Percentiles rank a stretch among this genome's conserved stretches.
phyloP scores from a whole-genome alignment of 208 protist genomes.

The Acanthamoeba divionensis region DNA sequence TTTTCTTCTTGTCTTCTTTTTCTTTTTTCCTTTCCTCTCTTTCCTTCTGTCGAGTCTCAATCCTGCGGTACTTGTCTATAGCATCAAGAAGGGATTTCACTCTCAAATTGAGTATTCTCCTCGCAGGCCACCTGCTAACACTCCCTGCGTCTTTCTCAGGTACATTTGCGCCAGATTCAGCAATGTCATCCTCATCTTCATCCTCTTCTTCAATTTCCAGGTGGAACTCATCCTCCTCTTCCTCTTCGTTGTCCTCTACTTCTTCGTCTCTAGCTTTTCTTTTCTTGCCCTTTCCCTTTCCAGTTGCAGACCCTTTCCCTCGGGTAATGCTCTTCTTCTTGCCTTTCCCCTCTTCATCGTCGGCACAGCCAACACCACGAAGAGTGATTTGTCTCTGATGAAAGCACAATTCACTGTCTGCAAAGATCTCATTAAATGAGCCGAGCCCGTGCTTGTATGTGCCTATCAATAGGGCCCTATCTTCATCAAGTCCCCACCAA shows the following conservation, averaged over 20 bases:
- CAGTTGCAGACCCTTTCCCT: not conserved
- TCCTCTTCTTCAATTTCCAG: not conserved
- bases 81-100: not conserved
- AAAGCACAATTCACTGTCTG: slow-evolving; percentile 42
- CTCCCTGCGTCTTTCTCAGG: too few species aligned
- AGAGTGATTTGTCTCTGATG: not conserved
- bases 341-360: not conserved
- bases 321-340: not conserved
- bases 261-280: not conserved
- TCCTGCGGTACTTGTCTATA: not conserved
- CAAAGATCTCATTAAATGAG: slow-evolving; percentile 43
- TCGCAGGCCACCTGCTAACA: not conserved
- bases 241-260: not conserved
- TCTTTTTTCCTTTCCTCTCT: not conserved
- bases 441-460: slow-evolving; percentile 65
- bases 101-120: not conserved
- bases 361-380: not conserved
- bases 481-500: slow-evolving; percentile 1
- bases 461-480: slow-evolving; percentile 56
- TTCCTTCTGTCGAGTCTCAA: not conserved
- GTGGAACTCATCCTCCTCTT: not conserved
- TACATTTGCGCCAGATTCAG: too few species aligned
- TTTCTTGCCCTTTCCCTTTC: not conserved
- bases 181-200: too few species aligned
- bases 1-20: not conserved